Conservation (phyloP, 2,329 filamentous ascomycete genomes). For the Alternaria conjuncta region DNA sequence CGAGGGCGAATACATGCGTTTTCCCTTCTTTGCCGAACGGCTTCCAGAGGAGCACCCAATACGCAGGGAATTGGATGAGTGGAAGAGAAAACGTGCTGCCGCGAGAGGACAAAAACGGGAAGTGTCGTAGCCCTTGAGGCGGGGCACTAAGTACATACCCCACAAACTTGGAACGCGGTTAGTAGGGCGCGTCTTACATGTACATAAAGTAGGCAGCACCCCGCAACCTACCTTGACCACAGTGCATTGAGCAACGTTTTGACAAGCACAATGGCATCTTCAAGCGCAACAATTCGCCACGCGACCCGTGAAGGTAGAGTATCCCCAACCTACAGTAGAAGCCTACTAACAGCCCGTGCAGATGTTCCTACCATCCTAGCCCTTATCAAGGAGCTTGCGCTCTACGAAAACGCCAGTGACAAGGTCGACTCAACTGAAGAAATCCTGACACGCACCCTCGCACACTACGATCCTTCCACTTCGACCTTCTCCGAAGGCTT, state of each 20-base stretch:
- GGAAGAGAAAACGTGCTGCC: conserved; percentile 26
- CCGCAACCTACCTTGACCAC: not conserved
- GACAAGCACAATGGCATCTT: conserved; percentile 31
- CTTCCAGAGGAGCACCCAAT: conserved; percentile 26
- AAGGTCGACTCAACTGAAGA: conserved; percentile 79
- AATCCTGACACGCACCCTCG: conserved; percentile 75
- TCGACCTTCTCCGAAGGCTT: conserved; percentile 62
- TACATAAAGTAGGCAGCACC: not conserved
- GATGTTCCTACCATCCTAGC: conserved; percentile 82
- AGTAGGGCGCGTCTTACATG: conserved; percentile 15
- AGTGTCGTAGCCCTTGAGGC: not conserved
- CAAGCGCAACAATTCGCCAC: conserved; percentile 58
- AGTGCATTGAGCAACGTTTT: not conserved
- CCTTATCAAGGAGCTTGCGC: conserved; percentile 84
- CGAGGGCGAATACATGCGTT: conserved; percentile 21
- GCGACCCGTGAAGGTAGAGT: conserved; percentile 65
- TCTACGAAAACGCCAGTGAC: conserved; percentile 80
- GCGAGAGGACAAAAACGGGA: conserved; percentile 1
- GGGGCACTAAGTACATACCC: conserved; percentile 5
- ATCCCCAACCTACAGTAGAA: not conserved
- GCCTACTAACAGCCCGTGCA: conserved; percentile 45
- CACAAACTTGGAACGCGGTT: conserved; percentile 14
- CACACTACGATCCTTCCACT: conserved; percentile 66
- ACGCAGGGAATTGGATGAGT: conserved; percentile 24
- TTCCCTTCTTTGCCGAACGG: conserved; percentile 33